Base-by-base conservation (phyloP, 2,329 filamentous ascomycete genomes). In the Arachnopeziza araneosa region DNA sequence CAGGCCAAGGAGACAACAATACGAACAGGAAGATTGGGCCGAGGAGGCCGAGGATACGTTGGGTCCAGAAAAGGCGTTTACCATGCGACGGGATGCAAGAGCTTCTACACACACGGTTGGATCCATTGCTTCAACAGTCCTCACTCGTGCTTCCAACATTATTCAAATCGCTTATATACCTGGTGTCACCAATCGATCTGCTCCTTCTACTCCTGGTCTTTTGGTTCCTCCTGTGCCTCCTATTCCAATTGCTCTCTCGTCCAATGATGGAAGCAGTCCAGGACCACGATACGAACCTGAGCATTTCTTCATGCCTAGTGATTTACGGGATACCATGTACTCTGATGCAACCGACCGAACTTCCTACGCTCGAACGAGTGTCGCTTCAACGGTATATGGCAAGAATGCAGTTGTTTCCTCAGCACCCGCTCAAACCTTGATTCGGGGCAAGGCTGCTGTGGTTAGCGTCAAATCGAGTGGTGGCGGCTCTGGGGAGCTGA, bases 161-260 rank as follows among this genome's bases (percentile, higher is more conserved):
- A 99, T 99, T 70, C 95, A 98, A 77, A 99, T 99, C 75, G 95
- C 95, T 59, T 99, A 98, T 75, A 98, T 99, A 66, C 95, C 95
- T 17, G 95, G 95, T 62, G 93, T 98, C 69, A 97, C 91, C 62
- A 97, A 97, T 77, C 85, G 93, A 67, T 92, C 93, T 14, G 87
- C 88, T 8, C 89, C 90, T 5, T 87, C 89, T n/a, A 93, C 91
- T 0, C 90, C 91, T 2, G 86, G 85, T 49, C 78, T 91, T 22
- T 83, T 93, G 55, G 89, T 96, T 4, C 92, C 93, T n/a, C 93
- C 93, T 0, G 93, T 99, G 4, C 95, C 95, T 50, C 92, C 93
- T 19, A 91, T 98, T 63, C 93, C 95, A 53, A 86, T 83, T 68
- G 79, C 83, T 49, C 79, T 85, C 58, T 84, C 87, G 30, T 69